Evolutionary conservation across 2,329 filamentous ascomycete genomes (phyloP), one percentile per base, ranked within the genome.

Genomic region (Fusarium tricinctum): DNA sequence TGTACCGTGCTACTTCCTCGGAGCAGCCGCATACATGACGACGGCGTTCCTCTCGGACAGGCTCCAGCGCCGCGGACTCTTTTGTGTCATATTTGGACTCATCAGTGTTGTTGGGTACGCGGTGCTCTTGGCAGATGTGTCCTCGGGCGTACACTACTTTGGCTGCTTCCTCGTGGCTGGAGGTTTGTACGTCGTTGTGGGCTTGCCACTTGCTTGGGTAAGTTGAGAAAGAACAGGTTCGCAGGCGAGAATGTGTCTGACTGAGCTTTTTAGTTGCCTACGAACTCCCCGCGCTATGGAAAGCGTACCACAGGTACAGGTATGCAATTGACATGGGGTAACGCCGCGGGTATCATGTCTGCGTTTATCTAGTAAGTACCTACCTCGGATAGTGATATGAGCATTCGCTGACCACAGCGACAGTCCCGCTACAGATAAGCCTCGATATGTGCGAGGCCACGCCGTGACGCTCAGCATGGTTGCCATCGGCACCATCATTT

Each of bases 1-100:
- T 0, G 91, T 95, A 46, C 92, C 92, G 0, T 93, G 91, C 77
- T 94, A 94, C 75, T 87, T 88, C 7, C 77, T 93, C 6, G 92
- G 92, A 6, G 91, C 91, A 0, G 82, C 90, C 8, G 86, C 85
- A 0, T 94, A 93, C 76, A 86, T 94, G 76, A 66, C 82, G 10
- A 82, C 88, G 3, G 91, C 91, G 0, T 86, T 85, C 71, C 78
- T 92, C 44, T 92, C 90, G 6, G 92, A 95, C 75, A 84, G 84
- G 55, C 82, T 85, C 65, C 91, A 93, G 78, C 84, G 81, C 58
- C 86, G 92, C 40, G 91, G 86, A 1, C 68, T 92, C 0, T 92
- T 91, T 67, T 85, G 85, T 23, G 84, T 91, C 30, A 75, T 87
- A 13, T 91, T 92, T 69, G 88, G 86, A 9, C 69, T 81, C 2